Conservation (phyloP, 495 filamentous ascomycete species). For the Melanomma pulvis-pyrius region DNA sequence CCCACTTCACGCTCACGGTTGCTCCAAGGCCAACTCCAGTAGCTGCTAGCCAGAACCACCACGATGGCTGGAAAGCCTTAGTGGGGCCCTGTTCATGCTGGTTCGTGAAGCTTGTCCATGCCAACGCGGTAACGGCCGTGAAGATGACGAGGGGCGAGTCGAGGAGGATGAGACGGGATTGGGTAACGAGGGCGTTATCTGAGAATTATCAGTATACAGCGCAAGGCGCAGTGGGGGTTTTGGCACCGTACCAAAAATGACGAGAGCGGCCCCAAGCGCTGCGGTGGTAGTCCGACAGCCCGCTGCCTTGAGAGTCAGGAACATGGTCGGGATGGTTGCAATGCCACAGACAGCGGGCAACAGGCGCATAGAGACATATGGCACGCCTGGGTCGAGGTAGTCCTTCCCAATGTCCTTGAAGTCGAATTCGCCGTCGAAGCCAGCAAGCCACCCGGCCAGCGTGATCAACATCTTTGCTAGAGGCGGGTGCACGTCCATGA, state of each 20-base stretch:
- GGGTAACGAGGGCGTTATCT: slow-evolving; percentile 95
- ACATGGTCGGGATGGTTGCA: slow-evolving; percentile 84
- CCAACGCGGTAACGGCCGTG: slow-evolving; percentile 86
- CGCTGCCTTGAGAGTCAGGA: slow-evolving; percentile 86
- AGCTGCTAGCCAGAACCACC: slow-evolving; percentile 96
- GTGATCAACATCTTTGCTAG: slow-evolving; percentile 95
- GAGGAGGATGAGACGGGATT: slow-evolving; percentile 91
- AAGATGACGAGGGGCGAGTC: slow-evolving; percentile 94
- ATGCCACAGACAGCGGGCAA: slow-evolving; percentile 88
- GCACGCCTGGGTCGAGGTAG: slow-evolving; percentile 90
- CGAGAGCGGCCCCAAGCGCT: slow-evolving; percentile 75
- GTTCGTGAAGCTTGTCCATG: slow-evolving; percentile 92
- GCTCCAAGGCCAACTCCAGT: slow-evolving; percentile 88
- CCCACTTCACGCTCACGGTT: slow-evolving; percentile 97
- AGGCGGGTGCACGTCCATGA: slow-evolving; percentile 99
- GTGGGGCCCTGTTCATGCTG: slow-evolving; percentile 91
- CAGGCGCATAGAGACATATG: slow-evolving; percentile 96
- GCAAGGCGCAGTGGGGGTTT: background rate
- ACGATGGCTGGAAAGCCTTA: slow-evolving; percentile 80
- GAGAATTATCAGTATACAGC: slow-evolving; percentile 10
- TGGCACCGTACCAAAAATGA: slow-evolving; percentile 77
- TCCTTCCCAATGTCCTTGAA: slow-evolving; percentile 99
- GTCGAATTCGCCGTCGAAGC: slow-evolving; percentile 93
- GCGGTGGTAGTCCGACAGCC: slow-evolving; percentile 87
- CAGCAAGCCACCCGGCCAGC: slow-evolving; percentile 90